Conservation (phyloP, 164 flowering plant genomes). For the Pachysandra terminalis region DNA sequence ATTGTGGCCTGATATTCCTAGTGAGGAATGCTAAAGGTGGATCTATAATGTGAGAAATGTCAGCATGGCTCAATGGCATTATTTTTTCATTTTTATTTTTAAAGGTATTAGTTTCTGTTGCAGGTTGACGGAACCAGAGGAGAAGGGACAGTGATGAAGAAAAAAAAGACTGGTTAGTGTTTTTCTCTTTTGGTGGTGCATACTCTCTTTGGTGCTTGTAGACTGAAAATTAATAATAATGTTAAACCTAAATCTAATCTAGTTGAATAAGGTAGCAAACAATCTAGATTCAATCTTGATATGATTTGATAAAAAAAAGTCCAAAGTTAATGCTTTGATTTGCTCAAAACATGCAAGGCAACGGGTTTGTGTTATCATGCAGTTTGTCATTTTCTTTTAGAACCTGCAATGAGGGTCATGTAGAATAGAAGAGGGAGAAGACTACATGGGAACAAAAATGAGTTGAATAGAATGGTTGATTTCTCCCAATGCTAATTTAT, state of each 20-base stretch:
- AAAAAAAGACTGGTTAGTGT: slow-evolving; percentile 27
- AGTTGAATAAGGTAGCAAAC: no score
- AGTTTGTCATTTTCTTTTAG: no score
- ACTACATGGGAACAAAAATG: no score
- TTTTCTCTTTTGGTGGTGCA: neutral
- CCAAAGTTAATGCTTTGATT: neutral
- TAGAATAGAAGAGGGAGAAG: no score
- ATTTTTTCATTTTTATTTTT: no score
- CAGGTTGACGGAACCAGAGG: slow-evolving; percentile 31
- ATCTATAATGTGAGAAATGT: neutral
- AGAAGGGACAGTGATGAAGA: slow-evolving; percentile 24
- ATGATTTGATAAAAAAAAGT: no score
- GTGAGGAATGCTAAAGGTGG: neutral
- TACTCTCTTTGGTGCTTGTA: slow-evolving; percentile 1
- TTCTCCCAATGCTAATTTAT: no score
- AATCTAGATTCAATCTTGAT: no score
- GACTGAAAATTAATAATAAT: neutral
- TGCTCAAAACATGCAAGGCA: neutral
- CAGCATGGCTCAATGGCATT: neutral
- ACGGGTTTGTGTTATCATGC: neutral
- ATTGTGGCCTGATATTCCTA: slow-evolving; percentile 1
- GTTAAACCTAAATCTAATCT: no score
- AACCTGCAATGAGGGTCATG: no score
- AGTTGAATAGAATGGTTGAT: no score
- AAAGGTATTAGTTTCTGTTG: slow-evolving; percentile 13